Evolutionary conservation across 345 rosid species (phyloP), one percentile per base, ranked within the genome.

Genomic region (Triadica sebifera): DNA sequence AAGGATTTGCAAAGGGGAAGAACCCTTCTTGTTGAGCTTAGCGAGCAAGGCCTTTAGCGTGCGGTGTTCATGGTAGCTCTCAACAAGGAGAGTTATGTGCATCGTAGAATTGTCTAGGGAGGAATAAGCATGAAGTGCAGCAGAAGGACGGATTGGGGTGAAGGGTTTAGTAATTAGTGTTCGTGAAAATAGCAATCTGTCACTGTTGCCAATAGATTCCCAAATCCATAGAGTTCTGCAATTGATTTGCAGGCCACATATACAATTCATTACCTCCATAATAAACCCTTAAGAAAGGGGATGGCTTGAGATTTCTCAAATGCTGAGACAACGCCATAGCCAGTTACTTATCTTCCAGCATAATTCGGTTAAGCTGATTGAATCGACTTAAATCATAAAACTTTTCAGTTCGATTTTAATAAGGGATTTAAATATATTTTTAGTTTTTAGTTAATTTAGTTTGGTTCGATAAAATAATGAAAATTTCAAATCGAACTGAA

Each of bases 1-100:
- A 85, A 89, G 94, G 4, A 88, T 24, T 39, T 49, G 78, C 81
- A 85, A 60, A 74, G 94, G 89, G 81, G 74, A 84, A 0, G 89
- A 81, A 19, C 63, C 81, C 49, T 82, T 75, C 73, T 20, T 43
- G 11, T 41, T 58, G 12, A 89, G 90, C 76, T 80, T 83, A 39
- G 77, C 78, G 25, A 74, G 65, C 62, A 88, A 77, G 66, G 78
- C 81, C 58, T 45, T 81, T 79, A 85, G 87, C 17, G 53, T 47
- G 60, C 62, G 80, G 75, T 85, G 88, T 71, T 86, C 79, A 79
- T 82, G 78, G 75, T 67, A 75, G 65, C 73, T 77, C 70, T 87
- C 86, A 46, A 84, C 79, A 52, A 86, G 81, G 73, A 85, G 84
- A 38, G 90, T 71, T 11, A 74, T 84, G 78, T 80, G 82, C 24